These are phyloP conservation scores for Ophiocordyceps unilateralis DNA, from an alignment of 2,329 filamentous ascomycete genomes.

Conservation along the genomic window DNA sequence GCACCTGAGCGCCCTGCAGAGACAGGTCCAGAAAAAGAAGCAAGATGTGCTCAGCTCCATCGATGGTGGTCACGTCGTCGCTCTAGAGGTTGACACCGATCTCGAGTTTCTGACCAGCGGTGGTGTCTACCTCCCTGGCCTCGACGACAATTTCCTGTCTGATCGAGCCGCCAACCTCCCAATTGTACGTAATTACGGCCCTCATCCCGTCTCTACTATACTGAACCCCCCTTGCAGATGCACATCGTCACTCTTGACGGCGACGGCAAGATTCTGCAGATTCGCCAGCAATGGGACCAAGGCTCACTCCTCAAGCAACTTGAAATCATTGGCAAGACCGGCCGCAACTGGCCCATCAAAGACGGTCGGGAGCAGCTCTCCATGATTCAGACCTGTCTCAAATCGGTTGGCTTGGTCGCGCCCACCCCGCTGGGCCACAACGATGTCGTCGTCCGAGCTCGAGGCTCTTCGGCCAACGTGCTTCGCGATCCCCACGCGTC, in stretches of 20 bases:
- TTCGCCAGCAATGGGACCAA: slow-evolving; percentile 91
- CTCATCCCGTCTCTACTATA: slow-evolving; percentile 2
- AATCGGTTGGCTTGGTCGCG: slow-evolving; percentile 21
- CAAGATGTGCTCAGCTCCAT: slow-evolving; percentile 60
- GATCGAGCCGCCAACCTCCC: slow-evolving; percentile 66
- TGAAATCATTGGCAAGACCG: slow-evolving; percentile 79
- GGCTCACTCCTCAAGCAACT: slow-evolving; percentile 81
- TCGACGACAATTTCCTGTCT: slow-evolving; percentile 88
- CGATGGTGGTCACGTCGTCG: slow-evolving; percentile 53
- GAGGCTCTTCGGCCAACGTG: slow-evolving; percentile 34
- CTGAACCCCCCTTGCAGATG: slow-evolving; percentile 33
- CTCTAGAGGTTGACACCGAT: slow-evolving; percentile 69
- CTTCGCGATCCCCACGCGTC: slow-evolving; percentile 51
- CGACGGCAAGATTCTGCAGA: slow-evolving; percentile 63
- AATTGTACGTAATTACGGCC: slow-evolving; percentile 42
- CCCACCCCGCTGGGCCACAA: slow-evolving; percentile 16
- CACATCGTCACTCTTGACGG: slow-evolving; percentile 78
- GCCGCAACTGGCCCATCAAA: slow-evolving; percentile 87
- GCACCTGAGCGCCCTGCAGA: slow-evolving; percentile 55
- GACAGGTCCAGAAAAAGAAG: slow-evolving; percentile 66
- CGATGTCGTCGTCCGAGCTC: slow-evolving; percentile 24
- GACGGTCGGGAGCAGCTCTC: slow-evolving; percentile 72
- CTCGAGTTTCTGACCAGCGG: slow-evolving; percentile 70
- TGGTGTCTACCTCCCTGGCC: slow-evolving; percentile 68
- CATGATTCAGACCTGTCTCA: slow-evolving; percentile 49